Percentiles rank a stretch among this genome's conserved stretches.
phyloP scores from a whole-genome alignment of 2,329 filamentous ascomycete species.

The Beauveria scarabaeidicola region DNA sequence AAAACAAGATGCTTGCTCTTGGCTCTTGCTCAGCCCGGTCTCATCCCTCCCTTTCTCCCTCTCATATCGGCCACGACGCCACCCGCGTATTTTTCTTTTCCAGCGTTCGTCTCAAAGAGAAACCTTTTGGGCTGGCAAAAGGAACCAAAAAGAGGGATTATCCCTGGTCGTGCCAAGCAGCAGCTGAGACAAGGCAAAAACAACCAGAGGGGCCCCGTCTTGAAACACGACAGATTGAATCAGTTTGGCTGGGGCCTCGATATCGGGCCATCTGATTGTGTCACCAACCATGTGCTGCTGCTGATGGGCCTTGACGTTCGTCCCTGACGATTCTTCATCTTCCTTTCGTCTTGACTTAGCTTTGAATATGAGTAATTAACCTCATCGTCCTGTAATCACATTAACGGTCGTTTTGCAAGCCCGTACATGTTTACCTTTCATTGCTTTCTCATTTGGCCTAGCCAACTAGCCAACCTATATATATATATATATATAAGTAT shows the following conservation, averaged over 20 bases:
- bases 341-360: not conserved
- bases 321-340: not conserved
- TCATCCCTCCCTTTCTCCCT: too few species aligned
- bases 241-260: not conserved
- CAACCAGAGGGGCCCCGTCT: not conserved
- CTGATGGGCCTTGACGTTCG: not conserved
- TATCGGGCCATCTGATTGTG: slow-evolving; percentile 7
- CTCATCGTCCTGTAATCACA: too few species aligned
- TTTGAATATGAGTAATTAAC: too few species aligned
- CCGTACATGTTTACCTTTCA: not conserved
- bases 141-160: too few species aligned
- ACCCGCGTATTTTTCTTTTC: too few species aligned
- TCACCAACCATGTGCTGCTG: not conserved
- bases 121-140: not conserved
- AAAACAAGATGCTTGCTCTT: not conserved
- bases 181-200: not conserved
- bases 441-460: not conserved
- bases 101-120: not conserved
- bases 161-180: not conserved
- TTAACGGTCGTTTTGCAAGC: too few species aligned
- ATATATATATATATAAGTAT: too few species aligned
- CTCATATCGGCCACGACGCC: too few species aligned
- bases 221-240: not conserved
- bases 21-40: not conserved
- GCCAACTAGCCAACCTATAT: not conserved